Percentiles rank a stretch among this genome's conserved stretches.
Evolutionary conservation across 495 filamentous ascomycete genomes (phyloP).

Genomic region (Stereocaulon alpinum): DNA sequence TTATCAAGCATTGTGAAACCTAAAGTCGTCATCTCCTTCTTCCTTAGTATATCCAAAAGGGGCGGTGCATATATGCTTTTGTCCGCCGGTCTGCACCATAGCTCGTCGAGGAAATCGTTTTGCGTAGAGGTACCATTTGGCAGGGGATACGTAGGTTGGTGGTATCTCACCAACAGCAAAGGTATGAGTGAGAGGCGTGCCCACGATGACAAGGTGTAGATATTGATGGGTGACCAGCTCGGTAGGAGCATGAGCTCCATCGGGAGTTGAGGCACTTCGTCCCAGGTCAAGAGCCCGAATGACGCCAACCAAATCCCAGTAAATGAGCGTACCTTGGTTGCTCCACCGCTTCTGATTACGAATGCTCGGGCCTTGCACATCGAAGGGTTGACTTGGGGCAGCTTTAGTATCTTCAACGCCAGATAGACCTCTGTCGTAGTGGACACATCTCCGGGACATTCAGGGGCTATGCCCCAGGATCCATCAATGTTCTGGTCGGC

Average conservation of each 20-base stretch:
- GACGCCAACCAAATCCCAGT: conserved; percentile 32
- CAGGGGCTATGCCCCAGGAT: conserved; percentile 32
- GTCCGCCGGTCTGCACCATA: conserved; percentile 27
- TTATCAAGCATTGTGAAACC: conserved; percentile 25
- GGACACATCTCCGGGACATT: conserved; percentile 31
- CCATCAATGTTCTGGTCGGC: conserved; percentile 30
- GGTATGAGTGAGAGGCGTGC: conserved; percentile 31
- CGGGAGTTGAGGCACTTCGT: conserved; percentile 31
- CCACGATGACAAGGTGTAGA: conserved; percentile 32
- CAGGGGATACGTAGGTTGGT: conserved; percentile 29
- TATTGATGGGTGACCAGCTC: conserved; percentile 26
- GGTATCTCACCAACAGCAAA: conserved; percentile 29
- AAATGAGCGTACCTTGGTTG: conserved; percentile 31
- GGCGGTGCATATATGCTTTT: conserved; percentile 26
- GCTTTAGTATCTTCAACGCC: conserved; percentile 32
- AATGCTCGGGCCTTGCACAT: conserved; percentile 28
- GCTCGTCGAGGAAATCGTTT: conserved; percentile 33
- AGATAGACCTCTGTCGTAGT: conserved; percentile 33
- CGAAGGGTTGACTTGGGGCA: conserved; percentile 10
- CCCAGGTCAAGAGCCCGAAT: conserved; percentile 37
- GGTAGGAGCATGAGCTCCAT: conserved; percentile 32
- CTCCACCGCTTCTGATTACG: conserved; percentile 27
- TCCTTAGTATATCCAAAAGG: conserved; percentile 9
- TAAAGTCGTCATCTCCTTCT: conserved; percentile 16
- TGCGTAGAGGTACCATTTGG: conserved; percentile 25